Evolutionary conservation across 225 moss, liverwort and hornwort genomes (phyloP).

Genomic region (Sphagnum tenellum): DNA sequence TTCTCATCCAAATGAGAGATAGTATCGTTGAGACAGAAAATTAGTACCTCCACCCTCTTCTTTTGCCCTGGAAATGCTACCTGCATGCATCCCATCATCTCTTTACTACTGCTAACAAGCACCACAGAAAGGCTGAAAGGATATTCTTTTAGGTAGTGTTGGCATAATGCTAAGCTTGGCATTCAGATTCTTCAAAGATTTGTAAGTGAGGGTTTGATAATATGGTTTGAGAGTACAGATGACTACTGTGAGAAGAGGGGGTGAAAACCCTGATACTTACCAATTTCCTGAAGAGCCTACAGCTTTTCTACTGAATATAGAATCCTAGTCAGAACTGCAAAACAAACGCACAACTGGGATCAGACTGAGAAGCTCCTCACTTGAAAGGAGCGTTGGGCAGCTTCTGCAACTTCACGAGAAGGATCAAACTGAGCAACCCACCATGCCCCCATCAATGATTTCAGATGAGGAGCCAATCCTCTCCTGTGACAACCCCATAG

Average conservation of each 20-base stretch:
- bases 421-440: constrained; percentile 99
- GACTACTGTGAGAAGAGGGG: too few species aligned
- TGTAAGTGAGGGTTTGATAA: too few species aligned
- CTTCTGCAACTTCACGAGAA: constrained; percentile 90
- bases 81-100: constrained; percentile 21
- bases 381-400: constrained; percentile 92
- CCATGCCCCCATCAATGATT: constrained; percentile 94
- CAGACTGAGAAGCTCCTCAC: constrained; percentile 15
- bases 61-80: constrained; percentile 85
- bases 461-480: constrained; percentile 79
- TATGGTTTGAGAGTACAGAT: too few species aligned
- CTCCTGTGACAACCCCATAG: constrained; percentile 30
- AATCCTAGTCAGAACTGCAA: neutral
- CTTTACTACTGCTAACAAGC: too few species aligned
- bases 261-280: too few species aligned
- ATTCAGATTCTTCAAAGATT: too few species aligned
- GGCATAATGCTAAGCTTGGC: too few species aligned
- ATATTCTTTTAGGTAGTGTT: too few species aligned
- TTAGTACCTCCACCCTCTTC: constrained; percentile 68
- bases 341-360: neutral
- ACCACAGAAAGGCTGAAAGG: too few species aligned
- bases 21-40: constrained; percentile 74
- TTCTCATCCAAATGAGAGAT: constrained; percentile 71
- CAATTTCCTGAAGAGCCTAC: too few species aligned
- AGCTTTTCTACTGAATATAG: neutral